Evolutionary conservation across 345 rosid genomes (phyloP).

Genomic region (Aurinia saxatilis): DNA sequence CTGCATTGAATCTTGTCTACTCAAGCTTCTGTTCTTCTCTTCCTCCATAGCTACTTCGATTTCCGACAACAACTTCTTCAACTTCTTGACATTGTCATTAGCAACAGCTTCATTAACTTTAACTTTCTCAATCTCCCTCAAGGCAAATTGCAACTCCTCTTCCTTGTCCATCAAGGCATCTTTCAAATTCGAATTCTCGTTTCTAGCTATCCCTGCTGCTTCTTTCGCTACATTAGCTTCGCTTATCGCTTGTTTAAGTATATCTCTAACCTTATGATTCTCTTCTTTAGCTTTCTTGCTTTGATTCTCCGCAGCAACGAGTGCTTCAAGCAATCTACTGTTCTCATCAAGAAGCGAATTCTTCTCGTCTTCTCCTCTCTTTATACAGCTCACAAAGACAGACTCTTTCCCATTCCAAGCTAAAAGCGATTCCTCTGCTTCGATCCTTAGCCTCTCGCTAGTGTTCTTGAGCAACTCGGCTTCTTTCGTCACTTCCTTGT

Average conservation of each 20-base stretch:
- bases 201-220: slow-evolving; percentile 64
- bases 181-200: slow-evolving; percentile 69
- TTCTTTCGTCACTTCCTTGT: slow-evolving; percentile 45
- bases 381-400: slow-evolving; percentile 58
- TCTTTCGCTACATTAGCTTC: slow-evolving; percentile 88
- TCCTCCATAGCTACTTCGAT: slow-evolving; percentile 27
- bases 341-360: slow-evolving; percentile 42
- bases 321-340: slow-evolving; percentile 36
- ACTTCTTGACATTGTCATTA: slow-evolving; percentile 47
- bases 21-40: slow-evolving; percentile 23
- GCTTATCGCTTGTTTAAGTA: slow-evolving; percentile 76
- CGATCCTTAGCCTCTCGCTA: slow-evolving; percentile 52
- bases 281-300: slow-evolving; percentile 50
- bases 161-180: slow-evolving; percentile 56
- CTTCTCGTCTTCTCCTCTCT: slow-evolving; percentile 69
- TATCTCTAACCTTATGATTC: slow-evolving; percentile 57
- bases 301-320: slow-evolving; percentile 38
- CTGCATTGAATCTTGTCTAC: slow-evolving; percentile 21
- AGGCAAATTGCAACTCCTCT: slow-evolving; percentile 46
- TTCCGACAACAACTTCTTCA: slow-evolving; percentile 47
- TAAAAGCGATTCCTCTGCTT: slow-evolving; percentile 66
- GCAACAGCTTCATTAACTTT: slow-evolving; percentile 54
- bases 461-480: slow-evolving; percentile 49
- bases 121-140: slow-evolving; percentile 53
- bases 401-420: slow-evolving; percentile 86